Base-by-base conservation (phyloP, 2,329 filamentous ascomycete genomes). In the Aspergillus brunneoviolaceus region DNA sequence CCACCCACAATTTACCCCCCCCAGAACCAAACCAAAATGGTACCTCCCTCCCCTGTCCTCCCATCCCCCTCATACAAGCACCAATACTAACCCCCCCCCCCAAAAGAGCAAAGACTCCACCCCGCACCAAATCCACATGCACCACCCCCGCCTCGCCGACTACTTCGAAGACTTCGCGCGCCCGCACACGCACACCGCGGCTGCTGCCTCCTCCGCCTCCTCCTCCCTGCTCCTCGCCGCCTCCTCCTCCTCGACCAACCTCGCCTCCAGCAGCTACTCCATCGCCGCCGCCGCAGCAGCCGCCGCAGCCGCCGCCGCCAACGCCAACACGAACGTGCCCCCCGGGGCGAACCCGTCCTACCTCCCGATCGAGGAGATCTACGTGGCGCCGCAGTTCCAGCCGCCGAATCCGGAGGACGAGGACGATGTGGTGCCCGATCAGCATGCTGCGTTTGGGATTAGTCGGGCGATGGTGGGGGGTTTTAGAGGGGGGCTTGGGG, bases 361-460 rank as follows among this genome's bases (percentile, higher is more conserved):
- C 69, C 72, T 82, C 7, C 80, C 81, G n/a, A 75, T 81, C 57
- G 86, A 89, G 70, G 83, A 86, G 51, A 87, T 89, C 69, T 82
- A 84, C 66, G 81, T 89, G 2, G 77, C 82, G 6, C 81, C 83
- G 16, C 82, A 87, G 60, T 82, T 86, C 59, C 84, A 87, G 68
- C 86, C 86, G 0, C 73, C 85, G 14, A 88, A 88, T 63, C 86
- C 86, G 0, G 86, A 88, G 69, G 86, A 88, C 63, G 85, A 89
- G 70, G 86, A 88, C 62, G 86, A 88, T 65, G 84, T 88, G 2
- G 85, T 88, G 14, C 86, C 86, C 0, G 85, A 88, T 65, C 85
- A 88, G 72, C 86, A 88, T 72, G 86, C 86, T 0, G 86, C 85
- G 2, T 89, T 88, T 74, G 86, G 86, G 1, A 89, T 89, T 60